phyloP scores from a whole-genome alignment of 2,329 filamentous ascomycete species.

The Verticillium nonalfalfae region DNA sequence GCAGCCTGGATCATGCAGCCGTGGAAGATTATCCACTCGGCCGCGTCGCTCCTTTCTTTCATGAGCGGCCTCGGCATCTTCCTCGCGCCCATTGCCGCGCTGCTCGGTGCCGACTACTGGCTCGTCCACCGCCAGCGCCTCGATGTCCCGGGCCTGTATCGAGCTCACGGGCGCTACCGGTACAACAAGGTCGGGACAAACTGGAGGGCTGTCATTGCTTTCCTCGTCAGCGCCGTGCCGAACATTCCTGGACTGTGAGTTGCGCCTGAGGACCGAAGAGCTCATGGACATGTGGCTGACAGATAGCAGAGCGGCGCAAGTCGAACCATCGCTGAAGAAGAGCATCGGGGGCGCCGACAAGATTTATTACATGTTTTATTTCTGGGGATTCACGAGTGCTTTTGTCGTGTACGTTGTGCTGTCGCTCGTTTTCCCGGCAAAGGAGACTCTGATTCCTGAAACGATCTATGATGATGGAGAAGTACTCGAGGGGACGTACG shows the following conservation, averaged over 20 bases:
- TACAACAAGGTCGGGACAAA: slow-evolving; percentile 40
- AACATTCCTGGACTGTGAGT: slow-evolving; percentile 45
- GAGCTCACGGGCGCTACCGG: slow-evolving; percentile 36
- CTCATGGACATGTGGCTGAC: neutral
- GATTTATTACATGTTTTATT: slow-evolving; percentile 27
- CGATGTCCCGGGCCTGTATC: slow-evolving; percentile 31
- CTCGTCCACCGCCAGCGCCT: slow-evolving; percentile 45
- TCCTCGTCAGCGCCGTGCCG: slow-evolving; percentile 50
- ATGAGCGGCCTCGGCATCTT: slow-evolving; percentile 57
- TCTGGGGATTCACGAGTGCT: slow-evolving; percentile 27
- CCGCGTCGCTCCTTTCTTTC: slow-evolving; percentile 54
- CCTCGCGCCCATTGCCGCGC: slow-evolving; percentile 55
- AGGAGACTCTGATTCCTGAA: slow-evolving; percentile 18
- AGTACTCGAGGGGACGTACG: neutral
- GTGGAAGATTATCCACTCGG: slow-evolving; percentile 59
- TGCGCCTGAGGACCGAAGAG: neutral
- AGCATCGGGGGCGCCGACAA: slow-evolving; percentile 21
- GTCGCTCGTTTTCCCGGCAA: slow-evolving; percentile 22
- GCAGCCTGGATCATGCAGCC: slow-evolving; percentile 54
- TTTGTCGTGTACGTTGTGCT: slow-evolving; percentile 22
- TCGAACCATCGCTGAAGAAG: neutral
- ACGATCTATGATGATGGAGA: slow-evolving; percentile 22
- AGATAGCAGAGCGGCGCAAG: neutral
- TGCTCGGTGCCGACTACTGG: slow-evolving; percentile 57
- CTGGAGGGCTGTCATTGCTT: slow-evolving; percentile 52